These are phyloP conservation scores for Fusarium nodosum DNA, from an alignment of 2,329 filamentous ascomycete species.

Conservation along the genomic window DNA sequence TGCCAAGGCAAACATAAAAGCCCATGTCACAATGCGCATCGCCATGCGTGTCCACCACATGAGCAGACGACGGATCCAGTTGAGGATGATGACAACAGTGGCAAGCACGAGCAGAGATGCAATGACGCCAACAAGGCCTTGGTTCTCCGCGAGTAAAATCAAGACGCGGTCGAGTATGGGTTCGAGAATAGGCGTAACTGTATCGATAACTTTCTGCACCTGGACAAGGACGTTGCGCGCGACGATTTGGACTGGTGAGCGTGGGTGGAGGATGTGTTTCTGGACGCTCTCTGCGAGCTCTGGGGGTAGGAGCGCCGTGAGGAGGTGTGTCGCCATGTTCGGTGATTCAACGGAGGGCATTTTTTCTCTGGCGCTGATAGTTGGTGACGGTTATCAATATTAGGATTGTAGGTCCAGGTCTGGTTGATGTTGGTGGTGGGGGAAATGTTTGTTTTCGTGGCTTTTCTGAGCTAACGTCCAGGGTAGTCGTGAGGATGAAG, in stretches of 20 bases:
- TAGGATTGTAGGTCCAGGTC: conserved; percentile 16
- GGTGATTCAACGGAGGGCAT: conserved; percentile 51
- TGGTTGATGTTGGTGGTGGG: conserved; percentile 14
- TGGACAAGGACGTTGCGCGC: conserved; percentile 53
- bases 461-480: conserved; percentile 33
- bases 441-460: conserved; percentile 34
- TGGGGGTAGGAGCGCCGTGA: conserved; percentile 61
- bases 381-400: conserved; percentile 3
- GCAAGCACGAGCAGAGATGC: conserved; percentile 58
- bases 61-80: conserved; percentile 78
- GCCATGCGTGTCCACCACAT: conserved; percentile 82
- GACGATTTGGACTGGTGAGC: conserved; percentile 60
- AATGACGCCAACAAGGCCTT: conserved; percentile 52
- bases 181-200: conserved; percentile 58
- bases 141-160: conserved; percentile 53
- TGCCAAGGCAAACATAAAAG: conserved; percentile 65
- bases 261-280: conserved; percentile 62
- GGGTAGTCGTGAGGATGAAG: conserved; percentile 32
- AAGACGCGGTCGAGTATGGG: conserved; percentile 59
- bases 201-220: conserved; percentile 48
- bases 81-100: conserved; percentile 74
- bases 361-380: conserved; percentile 18
- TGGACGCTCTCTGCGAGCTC: conserved; percentile 60
- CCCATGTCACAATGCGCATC: conserved; percentile 75
- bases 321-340: conserved; percentile 52